These are phyloP conservation scores for Amanita exitialis DNA, from an alignment of 768 basidiomycete genomes.

Conservation along the genomic window DNA sequence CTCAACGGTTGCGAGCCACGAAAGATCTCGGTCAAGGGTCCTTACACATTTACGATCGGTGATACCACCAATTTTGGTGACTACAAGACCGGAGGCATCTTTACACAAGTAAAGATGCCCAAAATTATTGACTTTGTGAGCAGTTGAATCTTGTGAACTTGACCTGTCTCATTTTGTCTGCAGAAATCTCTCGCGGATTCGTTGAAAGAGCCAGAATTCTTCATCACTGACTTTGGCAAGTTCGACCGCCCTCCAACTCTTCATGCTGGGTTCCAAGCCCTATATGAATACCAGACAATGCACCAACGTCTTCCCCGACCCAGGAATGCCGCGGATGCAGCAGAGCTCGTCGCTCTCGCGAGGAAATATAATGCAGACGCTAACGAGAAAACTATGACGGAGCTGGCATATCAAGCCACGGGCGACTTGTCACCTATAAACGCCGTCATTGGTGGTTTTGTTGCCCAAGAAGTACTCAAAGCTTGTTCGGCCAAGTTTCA, in stretches of 20 bases:
- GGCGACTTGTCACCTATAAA: conserved; percentile 87
- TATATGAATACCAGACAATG: conserved; percentile 65
- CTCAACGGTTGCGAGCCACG: conserved; percentile 87
- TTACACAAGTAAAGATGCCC: conserved; percentile 99
- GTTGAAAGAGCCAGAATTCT: conserved; percentile 68
- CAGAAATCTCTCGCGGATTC: conserved; percentile 94
- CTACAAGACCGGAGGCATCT: conserved; percentile 86
- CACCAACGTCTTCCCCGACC: conserved; percentile 69
- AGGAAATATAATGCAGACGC: conserved; percentile 69
- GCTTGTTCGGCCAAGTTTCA: conserved; percentile 97
- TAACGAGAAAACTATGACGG: conserved; percentile 73
- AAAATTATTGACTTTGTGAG: conserved; percentile 90
- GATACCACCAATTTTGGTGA: conserved; percentile 71
- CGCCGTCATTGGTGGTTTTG: conserved; percentile 94
- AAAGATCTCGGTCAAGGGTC: conserved; percentile 89
- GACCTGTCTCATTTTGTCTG: not conserved
- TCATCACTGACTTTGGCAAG: conserved; percentile 96
- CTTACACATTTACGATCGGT: conserved; percentile 95
- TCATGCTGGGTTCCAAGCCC: conserved; percentile 91
- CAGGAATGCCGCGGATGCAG: conserved; percentile 74
- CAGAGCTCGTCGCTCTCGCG: conserved; percentile 58
- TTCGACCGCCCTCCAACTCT: conserved; percentile 87
- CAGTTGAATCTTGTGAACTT: not conserved
- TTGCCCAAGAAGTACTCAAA: conserved; percentile 96
- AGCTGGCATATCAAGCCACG: conserved; percentile 84